phyloP scores from a whole-genome alignment of 1,284 basidiomycete species.

The Ganoderma resinaceum region DNA sequence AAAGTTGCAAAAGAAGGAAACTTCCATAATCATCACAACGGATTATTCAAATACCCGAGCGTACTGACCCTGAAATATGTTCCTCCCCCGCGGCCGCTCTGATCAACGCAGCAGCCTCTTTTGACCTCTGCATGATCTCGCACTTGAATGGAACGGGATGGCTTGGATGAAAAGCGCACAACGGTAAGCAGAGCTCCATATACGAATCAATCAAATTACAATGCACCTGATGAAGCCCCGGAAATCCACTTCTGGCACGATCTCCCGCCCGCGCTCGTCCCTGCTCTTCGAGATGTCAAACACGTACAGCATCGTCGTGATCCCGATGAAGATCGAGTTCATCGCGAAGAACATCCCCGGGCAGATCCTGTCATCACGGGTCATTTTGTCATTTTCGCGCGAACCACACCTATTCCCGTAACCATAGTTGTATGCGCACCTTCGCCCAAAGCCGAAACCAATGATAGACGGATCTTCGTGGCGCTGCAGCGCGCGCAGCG shows the following conservation, averaged over 20 bases:
- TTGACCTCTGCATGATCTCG: slow-evolving; percentile 29
- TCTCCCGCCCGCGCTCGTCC: slow-evolving; percentile 38
- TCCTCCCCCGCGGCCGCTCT: slow-evolving; percentile 6
- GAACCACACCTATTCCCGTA: background rate
- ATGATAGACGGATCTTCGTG: slow-evolving; percentile 32
- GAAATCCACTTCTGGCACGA: slow-evolving; percentile 41
- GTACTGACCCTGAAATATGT: background rate
- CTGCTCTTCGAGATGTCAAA: slow-evolving; percentile 40
- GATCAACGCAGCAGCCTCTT: slow-evolving; percentile 30
- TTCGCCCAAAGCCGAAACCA: slow-evolving; percentile 38
- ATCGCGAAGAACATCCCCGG: slow-evolving; percentile 44
- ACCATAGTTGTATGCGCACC: slow-evolving; percentile 20
- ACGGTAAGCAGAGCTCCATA: background rate
- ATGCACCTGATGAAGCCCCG: slow-evolving; percentile 39
- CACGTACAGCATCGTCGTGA: slow-evolving; percentile 40
- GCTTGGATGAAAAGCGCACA: slow-evolving; percentile 13
- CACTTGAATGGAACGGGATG: slow-evolving; percentile 38
- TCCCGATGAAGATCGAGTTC: slow-evolving; percentile 42
- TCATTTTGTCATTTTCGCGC: background rate
- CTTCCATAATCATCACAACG: no score
- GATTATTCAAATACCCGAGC: no score
- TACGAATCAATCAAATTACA: background rate
- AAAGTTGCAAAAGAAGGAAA: no score
- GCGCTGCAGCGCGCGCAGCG: slow-evolving; percentile 24
- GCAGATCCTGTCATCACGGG: slow-evolving; percentile 35